Percentiles rank a stretch among this genome's conserved stretches.
Conservation (phyloP, 2,329 filamentous ascomycete genomes). For the Conoideocrella luteorostrata region DNA sequence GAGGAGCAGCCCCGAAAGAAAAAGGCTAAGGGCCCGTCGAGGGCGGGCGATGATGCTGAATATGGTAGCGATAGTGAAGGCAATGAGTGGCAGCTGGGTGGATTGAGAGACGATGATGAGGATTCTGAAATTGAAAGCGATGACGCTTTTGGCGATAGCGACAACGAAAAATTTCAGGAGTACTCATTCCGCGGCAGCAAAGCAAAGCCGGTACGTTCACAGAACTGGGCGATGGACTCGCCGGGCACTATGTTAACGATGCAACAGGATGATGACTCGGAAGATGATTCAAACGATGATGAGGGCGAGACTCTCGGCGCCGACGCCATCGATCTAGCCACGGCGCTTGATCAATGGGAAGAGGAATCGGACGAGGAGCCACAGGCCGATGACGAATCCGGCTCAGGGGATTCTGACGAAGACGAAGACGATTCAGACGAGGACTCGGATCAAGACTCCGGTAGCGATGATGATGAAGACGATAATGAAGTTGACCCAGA, state of each 20-base stretch:
- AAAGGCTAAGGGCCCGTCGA: conserved; percentile 35
- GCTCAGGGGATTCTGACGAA: conserved; percentile 34
- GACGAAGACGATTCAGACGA: conserved; percentile 39
- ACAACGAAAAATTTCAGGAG: conserved; percentile 77
- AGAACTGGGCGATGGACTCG: too few species aligned
- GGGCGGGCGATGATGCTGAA: conserved; percentile 54
- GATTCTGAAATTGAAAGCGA: conserved; percentile 61
- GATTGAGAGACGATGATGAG: conserved; percentile 47
- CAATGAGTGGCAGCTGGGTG: conserved; percentile 76
- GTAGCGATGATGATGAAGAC: conserved; percentile 25
- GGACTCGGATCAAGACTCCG: conserved; percentile 36
- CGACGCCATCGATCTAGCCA: conserved; percentile 54
- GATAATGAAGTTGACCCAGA: conserved; percentile 47
- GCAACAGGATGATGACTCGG: conserved; percentile 20
- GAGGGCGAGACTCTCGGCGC: conserved; percentile 53
- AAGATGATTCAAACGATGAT: conserved; percentile 53
- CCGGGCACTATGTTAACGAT: neutral
- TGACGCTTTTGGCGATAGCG: conserved; percentile 83
- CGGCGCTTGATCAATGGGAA: conserved; percentile 49
- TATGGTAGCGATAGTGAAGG: conserved; percentile 80
- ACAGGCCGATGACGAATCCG: conserved; percentile 37
- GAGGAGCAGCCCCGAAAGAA: conserved; percentile 38
- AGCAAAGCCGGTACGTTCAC: conserved; percentile 22
- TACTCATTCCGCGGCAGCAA: conserved; percentile 52
- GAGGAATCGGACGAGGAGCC: conserved; percentile 43